Evolutionary conservation across 352 stramenopile genomes (phyloP).

Genomic region (Globisporangium iwayamae): DNA sequence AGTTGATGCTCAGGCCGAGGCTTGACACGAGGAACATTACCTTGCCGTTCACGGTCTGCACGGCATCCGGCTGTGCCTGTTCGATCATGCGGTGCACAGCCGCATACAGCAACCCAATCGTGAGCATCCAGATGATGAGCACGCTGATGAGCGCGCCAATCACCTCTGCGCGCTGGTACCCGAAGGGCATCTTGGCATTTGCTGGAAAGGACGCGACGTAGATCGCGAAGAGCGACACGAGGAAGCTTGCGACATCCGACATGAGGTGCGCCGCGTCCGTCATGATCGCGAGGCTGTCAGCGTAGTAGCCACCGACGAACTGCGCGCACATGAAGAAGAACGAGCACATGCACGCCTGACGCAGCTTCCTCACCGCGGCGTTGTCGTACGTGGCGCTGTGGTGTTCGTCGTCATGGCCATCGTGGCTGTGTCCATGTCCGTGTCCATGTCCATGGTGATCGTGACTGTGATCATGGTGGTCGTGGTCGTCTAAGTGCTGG

Average conservation of each 20-base stretch:
- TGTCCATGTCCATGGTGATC: constrained; percentile 38
- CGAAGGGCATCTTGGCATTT: constrained; percentile 86
- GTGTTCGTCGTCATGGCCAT: constrained; percentile 9
- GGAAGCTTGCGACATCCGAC: constrained; percentile 74
- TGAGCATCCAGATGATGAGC: constrained; percentile 94
- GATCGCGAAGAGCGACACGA: constrained; percentile 81
- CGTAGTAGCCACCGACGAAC: constrained; percentile 91
- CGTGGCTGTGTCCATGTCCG: constrained; percentile 17
- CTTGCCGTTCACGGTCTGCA: constrained; percentile 86
- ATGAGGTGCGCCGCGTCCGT: constrained; percentile 81
- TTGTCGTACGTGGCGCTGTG: constrained; percentile 21
- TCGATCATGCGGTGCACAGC: constrained; percentile 84
- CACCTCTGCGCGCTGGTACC: constrained; percentile 95
- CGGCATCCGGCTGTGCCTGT: constrained; percentile 29
- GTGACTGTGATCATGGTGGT: constrained; percentile 36
- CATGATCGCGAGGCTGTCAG: constrained; percentile 95
- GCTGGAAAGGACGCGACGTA: constrained; percentile 59
- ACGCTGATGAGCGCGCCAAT: constrained; percentile 95
- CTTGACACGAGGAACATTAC: constrained; percentile 94
- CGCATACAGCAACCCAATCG: constrained; percentile 87
- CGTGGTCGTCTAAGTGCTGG: constrained; percentile 11
- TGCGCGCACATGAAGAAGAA: constrained; percentile 95
- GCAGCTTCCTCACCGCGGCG: constrained; percentile 66
- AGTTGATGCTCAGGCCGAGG: constrained; percentile 94
- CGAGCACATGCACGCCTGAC: constrained; percentile 76